A percentile compares a stretch with the other conserved stretches of the same genome.
Evolutionary conservation across 2,329 filamentous ascomycete genomes (phyloP).

Genomic region (Aureobasidium sp.): DNA sequence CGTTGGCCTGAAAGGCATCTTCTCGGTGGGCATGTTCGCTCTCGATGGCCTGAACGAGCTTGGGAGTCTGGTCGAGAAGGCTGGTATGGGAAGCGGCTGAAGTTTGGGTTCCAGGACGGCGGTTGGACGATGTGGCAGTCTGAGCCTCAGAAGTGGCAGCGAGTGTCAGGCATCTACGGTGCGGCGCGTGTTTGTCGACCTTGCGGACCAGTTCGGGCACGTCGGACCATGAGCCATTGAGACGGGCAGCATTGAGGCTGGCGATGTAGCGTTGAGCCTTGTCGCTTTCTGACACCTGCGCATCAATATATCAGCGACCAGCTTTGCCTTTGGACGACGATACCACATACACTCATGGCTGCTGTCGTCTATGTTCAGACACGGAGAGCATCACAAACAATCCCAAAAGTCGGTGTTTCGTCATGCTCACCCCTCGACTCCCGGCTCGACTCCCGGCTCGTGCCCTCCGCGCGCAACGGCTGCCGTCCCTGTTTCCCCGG

Average conservation of each 20-base stretch:
- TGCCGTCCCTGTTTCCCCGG: not conserved
- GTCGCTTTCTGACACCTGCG: conserved; percentile 48
- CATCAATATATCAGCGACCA: not conserved
- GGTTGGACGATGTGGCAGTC: conserved; percentile 36
- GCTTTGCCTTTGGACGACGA: not conserved
- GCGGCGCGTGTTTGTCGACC: conserved; percentile 85
- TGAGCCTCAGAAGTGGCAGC: conserved; percentile 42
- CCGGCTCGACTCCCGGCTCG: not conserved
- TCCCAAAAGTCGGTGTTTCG: not conserved
- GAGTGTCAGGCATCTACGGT: conserved; percentile 59
- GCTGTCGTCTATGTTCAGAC: not conserved
- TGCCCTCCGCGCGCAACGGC: not conserved
- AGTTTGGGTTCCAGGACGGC: conserved; percentile 36
- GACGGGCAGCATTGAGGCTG: conserved; percentile 78
- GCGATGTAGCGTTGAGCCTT: conserved; percentile 80
- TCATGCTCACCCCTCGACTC: not conserved
- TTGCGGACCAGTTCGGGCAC: conserved; percentile 88
- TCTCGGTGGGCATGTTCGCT: conserved; percentile 39
- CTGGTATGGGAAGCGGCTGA: conserved; percentile 28
- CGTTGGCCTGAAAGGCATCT: conserved; percentile 66
- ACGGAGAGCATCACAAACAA: not conserved
- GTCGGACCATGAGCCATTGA: conserved; percentile 78
- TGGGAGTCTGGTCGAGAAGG: conserved; percentile 15
- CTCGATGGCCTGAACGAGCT: conserved; percentile 26
- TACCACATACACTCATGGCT: not conserved